Evolutionary conservation across 169 alveolate species (phyloP).

Genomic region (Eimeria mitis): DNA sequence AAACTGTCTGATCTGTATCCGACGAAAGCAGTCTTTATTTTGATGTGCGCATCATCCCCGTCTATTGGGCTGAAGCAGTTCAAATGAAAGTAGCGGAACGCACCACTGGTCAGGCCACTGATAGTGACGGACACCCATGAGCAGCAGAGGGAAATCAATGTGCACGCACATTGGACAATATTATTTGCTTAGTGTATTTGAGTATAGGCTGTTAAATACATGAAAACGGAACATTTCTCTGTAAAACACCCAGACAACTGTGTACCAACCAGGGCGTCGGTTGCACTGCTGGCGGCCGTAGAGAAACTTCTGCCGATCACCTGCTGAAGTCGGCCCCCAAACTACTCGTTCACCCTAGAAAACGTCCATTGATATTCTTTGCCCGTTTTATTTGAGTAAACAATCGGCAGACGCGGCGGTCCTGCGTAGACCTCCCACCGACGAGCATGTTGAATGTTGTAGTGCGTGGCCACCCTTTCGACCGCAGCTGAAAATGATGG

Average conservation of each 20-base stretch:
- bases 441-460: not conserved
- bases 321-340: not conserved
- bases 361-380: not conserved
- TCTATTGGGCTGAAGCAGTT: not conserved
- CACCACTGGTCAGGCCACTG: constrained; percentile 19
- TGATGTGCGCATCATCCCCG: not conserved
- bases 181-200: not conserved
- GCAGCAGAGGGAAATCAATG: not conserved
- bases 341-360: not conserved
- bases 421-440: not conserved
- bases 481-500: not conserved
- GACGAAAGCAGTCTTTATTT: not conserved
- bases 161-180: too few relatives aligned
- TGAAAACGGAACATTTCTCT: not conserved
- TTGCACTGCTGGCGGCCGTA: constrained; percentile 5
- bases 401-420: not conserved
- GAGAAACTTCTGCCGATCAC: not conserved
- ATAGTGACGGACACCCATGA: not conserved
- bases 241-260: not conserved
- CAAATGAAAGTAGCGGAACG: not conserved
- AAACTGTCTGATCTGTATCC: not conserved
- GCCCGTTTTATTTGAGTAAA: not conserved
- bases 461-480: not conserved
- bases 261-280: too few relatives aligned
- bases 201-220: not conserved